Conservation (phyloP, 192 early-diverging fungal genomes). For the Rhizophagus clarus region DNA sequence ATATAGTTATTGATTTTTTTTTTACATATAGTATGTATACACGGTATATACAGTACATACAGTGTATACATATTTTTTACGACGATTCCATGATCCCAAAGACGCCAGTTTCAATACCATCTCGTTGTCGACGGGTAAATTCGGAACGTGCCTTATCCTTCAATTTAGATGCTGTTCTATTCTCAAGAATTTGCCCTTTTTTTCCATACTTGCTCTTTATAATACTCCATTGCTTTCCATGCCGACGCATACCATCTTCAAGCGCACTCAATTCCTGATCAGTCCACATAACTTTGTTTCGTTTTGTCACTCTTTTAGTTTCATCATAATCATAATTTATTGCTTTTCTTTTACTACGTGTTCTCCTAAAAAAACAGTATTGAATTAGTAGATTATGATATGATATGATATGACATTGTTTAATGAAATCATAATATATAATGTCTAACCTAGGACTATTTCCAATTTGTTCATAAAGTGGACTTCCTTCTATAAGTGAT, state of each 20-base stretch:
- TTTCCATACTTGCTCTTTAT: not conserved
- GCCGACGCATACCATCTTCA: not conserved
- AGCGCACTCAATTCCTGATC: not conserved
- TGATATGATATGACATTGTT: too few species aligned
- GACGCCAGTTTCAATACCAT: not conserved
- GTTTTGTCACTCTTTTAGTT: not conserved
- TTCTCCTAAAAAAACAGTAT: not conserved
- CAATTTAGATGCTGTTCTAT: not conserved
- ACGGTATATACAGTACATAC: too few species aligned
- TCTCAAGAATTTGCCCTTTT: not conserved
- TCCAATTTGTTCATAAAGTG: not conserved
- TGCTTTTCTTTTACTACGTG: not conserved
- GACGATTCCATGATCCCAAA: not conserved
- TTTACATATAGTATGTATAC: too few species aligned
- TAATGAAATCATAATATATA: too few species aligned
- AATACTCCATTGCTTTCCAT: not conserved
- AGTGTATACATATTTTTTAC: too few species aligned
- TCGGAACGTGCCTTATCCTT: not conserved
- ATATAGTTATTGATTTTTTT: too few species aligned
- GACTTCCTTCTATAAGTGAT: not conserved
- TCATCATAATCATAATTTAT: not conserved
- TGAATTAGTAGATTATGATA: too few species aligned
- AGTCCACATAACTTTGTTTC: not conserved
- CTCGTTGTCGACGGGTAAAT: not conserved
- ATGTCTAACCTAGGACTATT: not conserved